phyloP scores from a whole-genome alignment of 371 early-diverging fungal species.

The Blakeslea trispora region DNA sequence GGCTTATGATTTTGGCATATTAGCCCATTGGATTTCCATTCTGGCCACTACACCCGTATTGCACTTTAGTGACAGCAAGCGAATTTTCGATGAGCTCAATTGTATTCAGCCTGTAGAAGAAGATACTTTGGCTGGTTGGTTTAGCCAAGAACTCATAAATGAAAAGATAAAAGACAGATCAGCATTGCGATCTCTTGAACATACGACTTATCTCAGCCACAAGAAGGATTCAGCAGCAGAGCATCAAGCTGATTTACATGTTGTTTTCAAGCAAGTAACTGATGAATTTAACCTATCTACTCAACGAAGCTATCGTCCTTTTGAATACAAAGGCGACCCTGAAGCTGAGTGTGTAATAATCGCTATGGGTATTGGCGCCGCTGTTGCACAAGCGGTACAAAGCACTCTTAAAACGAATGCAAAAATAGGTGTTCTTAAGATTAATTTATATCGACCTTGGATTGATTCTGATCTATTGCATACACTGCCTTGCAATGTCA shows the following conservation, averaged over 20 bases:
- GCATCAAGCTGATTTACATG: conserved; percentile 27
- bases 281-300: conserved; percentile 40
- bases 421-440: conserved; percentile 62
- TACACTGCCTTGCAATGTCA: conserved; percentile 57
- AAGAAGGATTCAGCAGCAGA: too few relatives aligned
- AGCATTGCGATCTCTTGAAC: too few relatives aligned
- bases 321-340: conserved; percentile 56
- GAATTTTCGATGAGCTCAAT: conserved; percentile 43
- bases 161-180: too few relatives aligned
- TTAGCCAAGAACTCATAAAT: too few relatives aligned
- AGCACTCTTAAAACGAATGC: conserved; percentile 27
- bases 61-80: conserved; percentile 54
- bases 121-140: too few relatives aligned
- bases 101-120: conserved; percentile 27
- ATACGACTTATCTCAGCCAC: too few relatives aligned
- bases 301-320: conserved; percentile 50
- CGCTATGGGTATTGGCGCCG: conserved; percentile 62
- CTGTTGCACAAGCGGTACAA: conserved; percentile 41
- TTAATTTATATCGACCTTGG: conserved; percentile 70
- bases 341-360: conserved; percentile 62
- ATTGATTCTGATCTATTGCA: conserved; percentile 55
- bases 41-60: conserved; percentile 61
- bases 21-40: conserved; percentile 65
- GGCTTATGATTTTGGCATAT: conserved; percentile 69
- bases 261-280: conserved; percentile 39